Base-by-base conservation (phyloP, 2,329 filamentous ascomycete genomes). In the Beauveria australis region DNA sequence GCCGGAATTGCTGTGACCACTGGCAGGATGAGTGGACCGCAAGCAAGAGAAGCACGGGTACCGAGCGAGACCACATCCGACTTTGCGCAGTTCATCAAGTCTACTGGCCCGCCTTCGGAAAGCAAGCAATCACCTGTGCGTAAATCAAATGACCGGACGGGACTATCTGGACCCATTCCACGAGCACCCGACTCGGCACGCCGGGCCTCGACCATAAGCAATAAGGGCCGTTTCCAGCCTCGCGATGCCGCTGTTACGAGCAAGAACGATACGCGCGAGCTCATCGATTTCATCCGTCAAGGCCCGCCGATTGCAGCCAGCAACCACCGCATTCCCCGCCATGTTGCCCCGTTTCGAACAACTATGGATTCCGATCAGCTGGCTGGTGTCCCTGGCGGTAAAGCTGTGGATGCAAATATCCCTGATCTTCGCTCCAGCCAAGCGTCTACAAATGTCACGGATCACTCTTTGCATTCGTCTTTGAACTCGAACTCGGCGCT, bases 221-320 rank as follows among this genome's bases (percentile, higher is more conserved):
- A 71, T 63, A 77, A 81, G 61, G 77, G 76, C 52, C 84, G 83
- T 62, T 80, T 89, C 53, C 82, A 89, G 72, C 86, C 93, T 61
- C 88, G 91, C 53, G 87, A 91, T 63, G 84, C 90, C 43, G 79
- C 81, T 47, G 81, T 85, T 18, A 81, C 86, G 54, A 77, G 76
- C 61, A 80, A 79, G 56, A 84, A 85, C 55, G 87, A 87, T 65
- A 95, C 87, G 61, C 89, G 90, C 14, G 94, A 97, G 63, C 77
- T 99, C 61, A 96, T 97, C 65, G 92, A 97, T 71, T 97, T 99
- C 72, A 95, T 99, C 65, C 87, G 92, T 51, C 87, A 91, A 70
- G 93, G 92, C 1, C 92, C 92, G 3, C 88, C 89, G 0, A 81
- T 77, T 63, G 71, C 76, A 49, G 75, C 78, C 40, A 79, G 78